Base-by-base conservation (phyloP, 495 filamentous ascomycete genomes). In the Xylaria bambusicola region DNA sequence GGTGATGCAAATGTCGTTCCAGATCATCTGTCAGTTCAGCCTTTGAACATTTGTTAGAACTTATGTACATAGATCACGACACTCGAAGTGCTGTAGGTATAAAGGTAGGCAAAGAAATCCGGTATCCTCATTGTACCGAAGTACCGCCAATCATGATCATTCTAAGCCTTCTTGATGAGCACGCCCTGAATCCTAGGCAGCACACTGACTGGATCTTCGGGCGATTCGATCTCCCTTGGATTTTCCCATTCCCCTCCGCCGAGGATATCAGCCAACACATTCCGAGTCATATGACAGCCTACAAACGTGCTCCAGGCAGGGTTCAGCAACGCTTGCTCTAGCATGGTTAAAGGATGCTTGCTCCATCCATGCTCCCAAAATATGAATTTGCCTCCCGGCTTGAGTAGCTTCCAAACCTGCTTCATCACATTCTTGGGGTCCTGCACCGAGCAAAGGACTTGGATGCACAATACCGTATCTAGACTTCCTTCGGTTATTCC, bases 371-470 rank as follows among this genome's bases (percentile, higher is more conserved):
- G 76, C 54, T 80, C 77, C 72, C 74, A 79, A 53, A 80, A 77
- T 8, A 80, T 61, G 52, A 80, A 72, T 20, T 66, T 71, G 0
- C 84, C 85, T 2, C 85, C 84, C 0, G 81, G 80, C 62, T 76
- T 80, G 17, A 88, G 64, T 60, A 84, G 59, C 1, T 64, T 55
- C 68, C 84, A 86, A 35, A 86, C 58, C n/a, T 80, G 78, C 6
- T 59, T 58, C 4, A 75, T 75, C 41, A 81, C 78, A 6, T 59
- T 62, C 52, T 81, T 72, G 46, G 82, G 75, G 29, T 77, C 58
- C 2, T 80, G 82, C 31, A 87, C 78, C 24, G 78, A 80, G 61
- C 84, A 88, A 0, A 88, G 72, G 24, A 85, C 83, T 8, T 83
- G 79, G 45, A 84, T 72, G 33, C 78, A 80, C 40, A 86, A 63